Evolutionary conservation across 2,329 filamentous ascomycete species (phyloP).

Genomic region (Aaosphaeria pasadenensis): DNA sequence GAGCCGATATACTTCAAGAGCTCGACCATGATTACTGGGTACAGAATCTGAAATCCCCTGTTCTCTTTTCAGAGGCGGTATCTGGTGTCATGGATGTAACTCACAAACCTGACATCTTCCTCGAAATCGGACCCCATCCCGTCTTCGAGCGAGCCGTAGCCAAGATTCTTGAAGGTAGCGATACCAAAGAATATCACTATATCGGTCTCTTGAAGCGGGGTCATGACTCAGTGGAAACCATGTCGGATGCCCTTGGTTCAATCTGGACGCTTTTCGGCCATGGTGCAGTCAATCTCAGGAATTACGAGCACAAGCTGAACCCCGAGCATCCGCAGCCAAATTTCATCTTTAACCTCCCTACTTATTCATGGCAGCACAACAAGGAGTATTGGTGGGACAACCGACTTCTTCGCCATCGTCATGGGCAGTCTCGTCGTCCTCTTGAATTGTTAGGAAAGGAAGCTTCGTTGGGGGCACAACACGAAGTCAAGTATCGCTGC

Average conservation of each 20-base stretch:
- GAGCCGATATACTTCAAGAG: not conserved
- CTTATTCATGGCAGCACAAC: constrained; percentile 33
- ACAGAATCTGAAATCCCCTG: constrained; percentile 27
- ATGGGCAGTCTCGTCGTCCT: no score
- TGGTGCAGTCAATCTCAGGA: not conserved
- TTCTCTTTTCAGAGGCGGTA: constrained; percentile 18
- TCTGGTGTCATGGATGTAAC: not conserved
- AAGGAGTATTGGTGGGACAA: constrained; percentile 18
- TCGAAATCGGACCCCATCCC: constrained; percentile 23
- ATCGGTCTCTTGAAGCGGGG: constrained; percentile 17
- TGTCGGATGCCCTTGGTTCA: constrained; percentile 11
- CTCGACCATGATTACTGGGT: constrained; percentile 3
- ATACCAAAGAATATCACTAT: no score
- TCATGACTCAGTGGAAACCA: constrained; percentile 13
- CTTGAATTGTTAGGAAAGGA: constrained; percentile 5
- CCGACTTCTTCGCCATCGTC: constrained; percentile 1
- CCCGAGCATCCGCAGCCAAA: not conserved
- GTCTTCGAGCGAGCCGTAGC: constrained; percentile 8
- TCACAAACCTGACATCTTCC: constrained; percentile 9
- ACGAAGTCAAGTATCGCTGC: constrained; percentile 5
- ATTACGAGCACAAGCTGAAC: not conserved
- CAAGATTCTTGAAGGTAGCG: constrained; percentile 3
- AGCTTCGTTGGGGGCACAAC: not conserved
- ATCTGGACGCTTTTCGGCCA: constrained; percentile 21
- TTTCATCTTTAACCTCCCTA: constrained; percentile 22